Conservation (phyloP, 1,284 basidiomycete genomes). For the Puccinia coronata region DNA sequence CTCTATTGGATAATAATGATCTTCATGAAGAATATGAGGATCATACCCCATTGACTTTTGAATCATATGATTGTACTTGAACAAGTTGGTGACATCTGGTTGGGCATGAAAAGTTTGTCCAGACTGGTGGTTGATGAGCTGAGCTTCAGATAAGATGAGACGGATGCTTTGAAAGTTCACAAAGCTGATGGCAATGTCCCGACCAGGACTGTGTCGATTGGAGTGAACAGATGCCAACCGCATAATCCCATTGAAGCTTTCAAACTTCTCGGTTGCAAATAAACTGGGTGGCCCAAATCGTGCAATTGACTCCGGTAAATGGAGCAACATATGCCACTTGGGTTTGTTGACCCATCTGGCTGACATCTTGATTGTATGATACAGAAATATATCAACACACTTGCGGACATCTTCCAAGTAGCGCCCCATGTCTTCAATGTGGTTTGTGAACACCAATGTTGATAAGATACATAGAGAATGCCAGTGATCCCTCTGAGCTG, state of each 20-base stretch:
- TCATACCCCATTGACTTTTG: background rate
- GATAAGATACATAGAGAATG: slow-evolving; percentile 53
- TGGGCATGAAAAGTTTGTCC: background rate
- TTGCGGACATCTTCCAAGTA: slow-evolving; percentile 53
- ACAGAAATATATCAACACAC: slow-evolving; percentile 58
- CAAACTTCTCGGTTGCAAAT: slow-evolving; percentile 12
- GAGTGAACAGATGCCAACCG: slow-evolving; percentile 9
- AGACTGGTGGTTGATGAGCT: background rate
- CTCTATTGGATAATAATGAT: background rate
- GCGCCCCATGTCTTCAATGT: slow-evolving; percentile 57
- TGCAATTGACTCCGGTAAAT: slow-evolving; percentile 52
- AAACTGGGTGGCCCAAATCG: slow-evolving; percentile 2
- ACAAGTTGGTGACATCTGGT: background rate
- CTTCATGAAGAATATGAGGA: background rate
- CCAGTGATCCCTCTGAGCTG: background rate
- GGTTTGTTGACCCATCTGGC: slow-evolving; percentile 61
- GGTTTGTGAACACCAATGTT: slow-evolving; percentile 60
- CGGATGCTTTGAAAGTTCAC: background rate
- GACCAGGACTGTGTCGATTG: slow-evolving; percentile 1
- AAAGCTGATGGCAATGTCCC: slow-evolving; percentile 15
- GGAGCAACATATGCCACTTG: slow-evolving; percentile 58
- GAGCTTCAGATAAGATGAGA: background rate
- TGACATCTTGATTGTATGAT: slow-evolving; percentile 55
- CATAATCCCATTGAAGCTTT: slow-evolving; percentile 21
- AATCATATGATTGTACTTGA: background rate